These are phyloP conservation scores for Kentomonas sorsogonicus DNA, from an alignment of 208 protist species.

Conservation along the genomic window DNA sequence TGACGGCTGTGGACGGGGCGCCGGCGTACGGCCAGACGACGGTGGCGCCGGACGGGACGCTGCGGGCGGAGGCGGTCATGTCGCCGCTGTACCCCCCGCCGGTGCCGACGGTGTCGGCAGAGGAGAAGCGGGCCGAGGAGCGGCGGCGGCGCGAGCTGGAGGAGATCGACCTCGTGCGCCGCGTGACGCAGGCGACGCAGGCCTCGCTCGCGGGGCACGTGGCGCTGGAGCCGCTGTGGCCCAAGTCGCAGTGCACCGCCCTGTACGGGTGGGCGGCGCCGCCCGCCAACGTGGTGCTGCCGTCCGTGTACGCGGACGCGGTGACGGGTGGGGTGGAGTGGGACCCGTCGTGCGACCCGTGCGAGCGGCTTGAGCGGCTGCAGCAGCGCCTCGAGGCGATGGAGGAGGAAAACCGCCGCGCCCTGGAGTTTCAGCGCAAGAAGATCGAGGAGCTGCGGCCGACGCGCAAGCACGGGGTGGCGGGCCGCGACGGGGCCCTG, in stretches of 20 bases:
- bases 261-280: background rate
- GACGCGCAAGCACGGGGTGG: conserved; percentile 3
- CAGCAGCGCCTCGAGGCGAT: conserved; percentile 8
- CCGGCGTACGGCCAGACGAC: background rate
- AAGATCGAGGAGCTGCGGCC: conserved; percentile 3
- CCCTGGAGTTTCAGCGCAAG: conserved; percentile 1
- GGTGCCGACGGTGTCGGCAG: background rate
- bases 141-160: background rate
- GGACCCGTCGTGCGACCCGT: conserved; percentile 1
- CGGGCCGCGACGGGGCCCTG: background rate
- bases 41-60: background rate
- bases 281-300: conserved; percentile 1
- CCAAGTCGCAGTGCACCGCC: conserved; percentile 2
- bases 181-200: background rate
- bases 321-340: conserved; percentile 13
- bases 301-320: background rate
- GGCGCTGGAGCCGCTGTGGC: background rate
- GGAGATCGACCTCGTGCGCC: background rate
- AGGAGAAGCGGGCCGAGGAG: background rate
- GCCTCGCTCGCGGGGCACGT: background rate
- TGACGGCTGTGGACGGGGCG: background rate
- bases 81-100: too few species aligned
- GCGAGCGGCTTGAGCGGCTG: conserved; percentile 16
- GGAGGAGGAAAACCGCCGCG: background rate
- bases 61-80: background rate